phyloP scores from a whole-genome alignment of 352 stramenopile genomes.

The Phytopythium sindhum region DNA sequence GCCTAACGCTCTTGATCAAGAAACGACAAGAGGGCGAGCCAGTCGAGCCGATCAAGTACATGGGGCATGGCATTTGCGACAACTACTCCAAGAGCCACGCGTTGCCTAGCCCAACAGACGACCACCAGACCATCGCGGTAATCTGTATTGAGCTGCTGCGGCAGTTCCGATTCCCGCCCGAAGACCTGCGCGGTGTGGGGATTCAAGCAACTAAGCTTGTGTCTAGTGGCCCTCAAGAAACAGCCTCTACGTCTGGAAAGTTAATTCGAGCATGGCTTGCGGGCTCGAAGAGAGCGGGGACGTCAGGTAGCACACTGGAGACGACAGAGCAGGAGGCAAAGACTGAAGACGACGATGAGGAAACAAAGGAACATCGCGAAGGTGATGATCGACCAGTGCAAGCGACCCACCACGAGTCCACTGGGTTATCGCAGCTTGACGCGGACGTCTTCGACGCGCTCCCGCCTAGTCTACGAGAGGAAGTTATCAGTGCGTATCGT shows the following conservation, averaged over 20 bases:
- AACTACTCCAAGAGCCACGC: conserved; percentile 79
- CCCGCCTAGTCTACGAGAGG: conserved; percentile 42
- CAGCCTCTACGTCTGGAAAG: conserved; percentile 24
- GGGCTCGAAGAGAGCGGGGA: conserved; percentile 14
- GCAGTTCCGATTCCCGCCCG: conserved; percentile 50
- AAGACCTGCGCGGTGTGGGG: conserved; percentile 70
- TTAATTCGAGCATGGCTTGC: conserved; percentile 56
- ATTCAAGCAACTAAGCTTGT: conserved; percentile 77
- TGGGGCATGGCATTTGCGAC: conserved; percentile 85
- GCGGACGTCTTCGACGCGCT: conserved; percentile 58
- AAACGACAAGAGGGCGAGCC: conserved; percentile 64
- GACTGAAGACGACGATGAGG: conserved; percentile 6
- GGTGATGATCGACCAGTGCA: conserved; percentile 4
- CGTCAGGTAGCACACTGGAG: background rate
- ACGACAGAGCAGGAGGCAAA: background rate
- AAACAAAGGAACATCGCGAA: conserved; percentile 11
- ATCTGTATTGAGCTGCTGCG: conserved; percentile 54
- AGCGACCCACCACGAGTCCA: background rate
- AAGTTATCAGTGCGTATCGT: conserved; percentile 46
- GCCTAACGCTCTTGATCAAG: conserved; percentile 83
- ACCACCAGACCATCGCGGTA: conserved; percentile 45
- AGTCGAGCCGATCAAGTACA: conserved; percentile 80
- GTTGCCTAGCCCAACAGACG: conserved; percentile 52
- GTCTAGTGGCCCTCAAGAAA: conserved; percentile 11
- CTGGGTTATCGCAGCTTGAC: conserved; percentile 57